Evolutionary conservation across 2,329 filamentous ascomycete genomes (phyloP), one percentile per base, ranked within the genome.

Genomic region (Drechslerella stenobrocha): DNA sequence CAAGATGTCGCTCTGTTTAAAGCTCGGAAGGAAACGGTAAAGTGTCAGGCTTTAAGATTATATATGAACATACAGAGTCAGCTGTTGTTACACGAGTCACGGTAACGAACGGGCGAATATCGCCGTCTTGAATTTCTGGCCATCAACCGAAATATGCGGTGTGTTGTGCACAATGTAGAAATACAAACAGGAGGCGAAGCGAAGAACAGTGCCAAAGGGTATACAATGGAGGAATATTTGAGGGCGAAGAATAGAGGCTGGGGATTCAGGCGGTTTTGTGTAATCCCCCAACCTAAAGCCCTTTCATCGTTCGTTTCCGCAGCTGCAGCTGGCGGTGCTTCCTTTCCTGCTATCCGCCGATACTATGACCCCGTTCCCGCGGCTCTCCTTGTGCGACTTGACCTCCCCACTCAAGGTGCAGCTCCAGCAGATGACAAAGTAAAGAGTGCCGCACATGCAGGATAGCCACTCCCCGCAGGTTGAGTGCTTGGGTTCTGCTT

Each of bases 371-470:
- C 37, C 2, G 44, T 23, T 26, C 9, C 30, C 50, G 5, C 55
- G 48, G 11, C 63, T 48, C 8, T 56, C 55, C 35, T 59, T 60
- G 18, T 60, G 63, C 26, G 55, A 60, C 18, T 60, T 67, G 18
- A 67, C 63, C 22, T 67, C 63, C 18, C 63, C 63, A 26, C 63
- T 67, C 28, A 67, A 42, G 9, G 63, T 55, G 30, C 63, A 67
- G 22, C 55, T 67, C 63, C 63, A 67, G 45, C 63, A 67, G n/a
- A 67, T 42, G 11, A 67, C 45, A 60, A 67, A 67, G 50, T 60
- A 60, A 30, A 60, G 20, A 2, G 55, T 23, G 9, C 63, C 63
- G 20, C 63, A 67, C n/a, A 67, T 56, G 22, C 63, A 67, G 1
- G 47, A 58, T 11, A 67, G 5, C 55, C 63, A 67, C 48, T 67